Percentiles rank a stretch among this genome's conserved stretches.
Evolutionary conservation across 2,329 filamentous ascomycete species (phyloP).

Genomic region (Nemania diffusa): DNA sequence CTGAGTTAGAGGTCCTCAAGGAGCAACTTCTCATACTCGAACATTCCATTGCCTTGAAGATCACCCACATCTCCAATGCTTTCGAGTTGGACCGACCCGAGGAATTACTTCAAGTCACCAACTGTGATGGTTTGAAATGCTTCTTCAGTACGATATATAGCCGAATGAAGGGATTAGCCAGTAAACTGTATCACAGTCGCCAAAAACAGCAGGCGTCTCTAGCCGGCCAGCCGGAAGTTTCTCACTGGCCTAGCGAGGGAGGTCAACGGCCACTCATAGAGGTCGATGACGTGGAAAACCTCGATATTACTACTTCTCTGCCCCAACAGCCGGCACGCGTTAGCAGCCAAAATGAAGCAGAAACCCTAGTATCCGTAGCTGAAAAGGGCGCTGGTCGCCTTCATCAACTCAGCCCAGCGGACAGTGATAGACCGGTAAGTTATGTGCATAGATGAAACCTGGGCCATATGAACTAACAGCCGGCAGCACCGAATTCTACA

Average conservation of each 20-base stretch:
- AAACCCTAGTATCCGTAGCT: slow-evolving; percentile 6
- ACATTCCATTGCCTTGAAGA: slow-evolving; percentile 56
- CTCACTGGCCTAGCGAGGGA: slow-evolving; percentile 40
- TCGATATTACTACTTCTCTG: background rate
- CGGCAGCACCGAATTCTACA: slow-evolving; percentile 20
- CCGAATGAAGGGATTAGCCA: slow-evolving; percentile 53
- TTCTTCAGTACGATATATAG: slow-evolving; percentile 54
- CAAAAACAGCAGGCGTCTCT: background rate
- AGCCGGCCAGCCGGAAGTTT: slow-evolving; percentile 30
- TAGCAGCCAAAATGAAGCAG: slow-evolving; percentile 1
- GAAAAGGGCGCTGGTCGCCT: background rate
- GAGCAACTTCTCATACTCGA: slow-evolving; percentile 55
- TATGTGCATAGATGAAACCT: slow-evolving; percentile 16
- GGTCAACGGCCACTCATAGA: slow-evolving; percentile 39
- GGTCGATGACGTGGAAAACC: background rate
- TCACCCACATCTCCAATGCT: slow-evolving; percentile 52
- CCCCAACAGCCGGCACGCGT: slow-evolving; percentile 10
- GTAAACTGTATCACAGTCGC: slow-evolving; percentile 46
- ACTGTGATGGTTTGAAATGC: slow-evolving; percentile 58
- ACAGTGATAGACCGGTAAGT: slow-evolving; percentile 31
- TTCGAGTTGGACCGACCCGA: slow-evolving; percentile 48
- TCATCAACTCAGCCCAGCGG: background rate
- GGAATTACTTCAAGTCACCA: slow-evolving; percentile 41
- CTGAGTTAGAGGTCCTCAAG: slow-evolving; percentile 57
- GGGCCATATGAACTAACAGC: slow-evolving; percentile 16